These are phyloP conservation scores for Cryptococcus sp. DNA, from an alignment of 1,284 basidiomycete species.

Conservation along the genomic window DNA sequence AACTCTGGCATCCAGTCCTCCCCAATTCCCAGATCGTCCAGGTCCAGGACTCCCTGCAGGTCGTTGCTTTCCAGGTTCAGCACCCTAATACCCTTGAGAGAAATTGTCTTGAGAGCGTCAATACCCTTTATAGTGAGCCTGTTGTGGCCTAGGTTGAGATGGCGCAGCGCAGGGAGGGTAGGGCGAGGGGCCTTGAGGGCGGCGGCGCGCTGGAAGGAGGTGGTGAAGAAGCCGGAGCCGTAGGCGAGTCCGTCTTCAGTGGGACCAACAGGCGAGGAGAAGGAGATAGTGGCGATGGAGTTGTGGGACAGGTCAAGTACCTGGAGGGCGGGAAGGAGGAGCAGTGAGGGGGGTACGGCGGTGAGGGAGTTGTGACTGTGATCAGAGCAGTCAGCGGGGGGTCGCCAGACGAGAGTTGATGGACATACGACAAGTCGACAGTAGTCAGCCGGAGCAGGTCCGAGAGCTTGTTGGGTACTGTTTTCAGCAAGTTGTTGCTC, in stretches of 20 bases:
- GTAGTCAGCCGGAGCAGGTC: slow-evolving; percentile 42
- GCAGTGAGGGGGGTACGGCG: slow-evolving; percentile 34
- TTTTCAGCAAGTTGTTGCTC: slow-evolving; percentile 31
- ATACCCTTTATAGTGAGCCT: slow-evolving; percentile 26
- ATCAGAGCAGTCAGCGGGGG: not conserved
- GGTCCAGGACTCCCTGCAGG: slow-evolving; percentile 29
- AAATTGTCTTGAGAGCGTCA: slow-evolving; percentile 7
- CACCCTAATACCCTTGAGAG: slow-evolving; percentile 21
- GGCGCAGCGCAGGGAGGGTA: slow-evolving; percentile 32
- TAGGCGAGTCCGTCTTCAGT: slow-evolving; percentile 42
- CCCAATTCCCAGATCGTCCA: slow-evolving; percentile 18
- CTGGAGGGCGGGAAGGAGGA: slow-evolving; percentile 44
- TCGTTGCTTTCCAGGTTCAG: slow-evolving; percentile 37
- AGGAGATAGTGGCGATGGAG: slow-evolving; percentile 32
- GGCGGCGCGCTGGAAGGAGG: slow-evolving; percentile 35
- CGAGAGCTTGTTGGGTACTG: slow-evolving; percentile 40
- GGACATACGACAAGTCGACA: slow-evolving; percentile 44
- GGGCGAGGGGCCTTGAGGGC: slow-evolving; percentile 21
- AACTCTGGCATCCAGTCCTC: slow-evolving; percentile 27
- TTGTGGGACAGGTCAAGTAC: slow-evolving; percentile 45
- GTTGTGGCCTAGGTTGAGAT: slow-evolving; percentile 39
- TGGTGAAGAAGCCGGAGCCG: slow-evolving; percentile 44
- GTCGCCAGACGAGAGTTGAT: not conserved
- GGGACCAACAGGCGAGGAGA: slow-evolving; percentile 36
- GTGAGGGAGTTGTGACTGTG: slow-evolving; percentile 39